Base-by-base conservation (phyloP, 2,329 filamentous ascomycete genomes). In the Coniochaeta prunicola region DNA sequence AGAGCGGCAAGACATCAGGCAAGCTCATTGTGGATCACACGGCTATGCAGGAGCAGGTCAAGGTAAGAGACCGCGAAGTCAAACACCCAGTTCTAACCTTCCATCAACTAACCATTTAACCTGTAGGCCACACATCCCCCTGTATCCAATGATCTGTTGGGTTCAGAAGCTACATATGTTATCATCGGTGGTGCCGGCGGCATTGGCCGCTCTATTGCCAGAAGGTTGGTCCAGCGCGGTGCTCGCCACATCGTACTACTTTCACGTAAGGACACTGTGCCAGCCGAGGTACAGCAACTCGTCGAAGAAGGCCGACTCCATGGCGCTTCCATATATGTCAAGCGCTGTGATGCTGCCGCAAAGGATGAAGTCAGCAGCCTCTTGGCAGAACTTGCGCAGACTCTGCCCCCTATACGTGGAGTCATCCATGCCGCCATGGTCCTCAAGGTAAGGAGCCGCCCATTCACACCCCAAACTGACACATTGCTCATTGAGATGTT, bases 161-260 rank as follows among this genome's bases (percentile, higher is more conserved):
- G 55, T 17, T 34, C 53, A 24, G 59, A 66, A 21, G 65, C 61
- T 1, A 65, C 63, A 2, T 68, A 67, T 53, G 17, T 67, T 30
- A 59, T 67, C 6, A 60, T 62, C 21, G 65, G 65, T 1, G 66
- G 64, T 0, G 63, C 62, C 21, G 61, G 65, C n/a, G 65, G 66
- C 8, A 64, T 68, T 28, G 66, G 66, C 13, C 60, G 61, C 13
- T 58, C 54, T 19, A 59, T 67, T 4, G 60, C 60, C 10, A 62
- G 53, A 31, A 66, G 66, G 66, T 63, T 67, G 59, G 53, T 63
- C 3, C 38, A 59, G 9, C 57, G 62, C 17, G 66, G 66, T 3
- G 66, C 64, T 33, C 54, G 53, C 26, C 62, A 67, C 45, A 53
- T 68, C 24, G 59, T 64, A 13, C 19, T 66, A 1, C n/a, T 56